Base-by-base conservation (phyloP, 2,329 filamentous ascomycete genomes). In the Arthrobotrys entomopaga region DNA sequence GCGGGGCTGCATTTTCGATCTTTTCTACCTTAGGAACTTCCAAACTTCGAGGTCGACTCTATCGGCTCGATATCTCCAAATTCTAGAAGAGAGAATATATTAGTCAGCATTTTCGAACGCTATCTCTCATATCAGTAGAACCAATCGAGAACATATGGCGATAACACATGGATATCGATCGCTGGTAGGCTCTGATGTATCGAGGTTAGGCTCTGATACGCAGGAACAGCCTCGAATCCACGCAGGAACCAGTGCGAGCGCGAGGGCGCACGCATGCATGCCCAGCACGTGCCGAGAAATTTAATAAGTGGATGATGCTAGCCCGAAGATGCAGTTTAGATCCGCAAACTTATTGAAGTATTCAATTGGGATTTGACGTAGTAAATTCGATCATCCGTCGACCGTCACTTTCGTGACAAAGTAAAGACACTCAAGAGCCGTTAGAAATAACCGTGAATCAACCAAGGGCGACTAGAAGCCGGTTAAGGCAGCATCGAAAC, bases 401-500 rank as follows among this genome's bases (percentile, higher is more conserved):
- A 34, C 29, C 29, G 29, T 5, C 29, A 7, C 29, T 3, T 34
- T 3, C 10, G 1, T 34, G 29, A 34, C 6, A 34, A 34, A 34
- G 3, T 6, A 34, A 34, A 34, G 6, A 10, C 1, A 34, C 29
- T 34, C 7, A 34, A 34, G 29, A 34, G 29, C 29, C 5, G 29
- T 34, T 34, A 10, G 10, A 34, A 34, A 10, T 34, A 34, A 10
- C 29, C 10, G 29, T 34, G 6, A 34, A 34, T 34, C 29, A 10
- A 10, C 29, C 29, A 34, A 34, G 29, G 10, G 43, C 43, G 24
- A 52, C 8, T 29, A 26, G 38, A 50, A 19, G n/a, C 7, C 20
- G 26, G 15, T n/a, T 53, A 16, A 63, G 53, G 59, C 54, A 65
- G 52, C 43, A 46, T 65, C 48, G 26, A 40, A 58, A 42, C 11